Evolutionary conservation across 768 basidiomycete species (phyloP).

Genomic region (Trametes meyenii): DNA sequence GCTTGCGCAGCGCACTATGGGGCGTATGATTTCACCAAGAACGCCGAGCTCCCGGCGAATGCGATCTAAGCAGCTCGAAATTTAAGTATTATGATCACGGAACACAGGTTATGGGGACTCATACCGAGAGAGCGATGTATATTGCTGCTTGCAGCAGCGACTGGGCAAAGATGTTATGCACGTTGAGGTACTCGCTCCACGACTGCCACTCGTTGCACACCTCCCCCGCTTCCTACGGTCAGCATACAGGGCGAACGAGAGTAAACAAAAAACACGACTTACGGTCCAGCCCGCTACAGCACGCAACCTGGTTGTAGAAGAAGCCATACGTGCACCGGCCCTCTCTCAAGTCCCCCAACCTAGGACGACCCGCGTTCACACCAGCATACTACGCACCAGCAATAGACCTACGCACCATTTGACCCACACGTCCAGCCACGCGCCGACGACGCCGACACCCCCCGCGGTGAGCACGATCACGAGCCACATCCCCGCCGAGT

Average conservation of each 20-base stretch:
- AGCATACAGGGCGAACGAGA: not conserved
- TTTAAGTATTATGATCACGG: not conserved
- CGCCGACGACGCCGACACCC: constrained; percentile 69
- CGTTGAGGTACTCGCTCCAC: constrained; percentile 63
- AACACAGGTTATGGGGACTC: not conserved
- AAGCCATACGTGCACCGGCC: constrained; percentile 69
- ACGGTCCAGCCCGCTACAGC: constrained; percentile 67
- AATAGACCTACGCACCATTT: constrained; percentile 53
- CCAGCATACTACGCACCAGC: not conserved
- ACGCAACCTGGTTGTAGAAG: constrained; percentile 72
- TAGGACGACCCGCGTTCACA: constrained; percentile 27
- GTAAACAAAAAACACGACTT: constrained; percentile 29
- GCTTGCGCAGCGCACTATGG: constrained; percentile 56
- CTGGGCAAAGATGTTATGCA: constrained; percentile 58
- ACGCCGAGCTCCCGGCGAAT: constrained; percentile 65
- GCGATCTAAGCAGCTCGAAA: constrained; percentile 43
- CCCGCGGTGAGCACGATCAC: constrained; percentile 68
- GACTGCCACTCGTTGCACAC: constrained; percentile 66
- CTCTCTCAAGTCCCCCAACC: constrained; percentile 71
- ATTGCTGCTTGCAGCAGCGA: constrained; percentile 67
- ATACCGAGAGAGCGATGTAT: constrained; percentile 67
- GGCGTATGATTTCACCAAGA: constrained; percentile 66
- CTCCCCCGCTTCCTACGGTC: constrained; percentile 54
- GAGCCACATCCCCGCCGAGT: constrained; percentile 65
- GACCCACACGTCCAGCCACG: constrained; percentile 73